Percentiles rank a stretch among this genome's conserved stretches.
Evolutionary conservation across 352 stramenopile genomes (phyloP).

Genomic region (Globisporangium megalacanthum): DNA sequence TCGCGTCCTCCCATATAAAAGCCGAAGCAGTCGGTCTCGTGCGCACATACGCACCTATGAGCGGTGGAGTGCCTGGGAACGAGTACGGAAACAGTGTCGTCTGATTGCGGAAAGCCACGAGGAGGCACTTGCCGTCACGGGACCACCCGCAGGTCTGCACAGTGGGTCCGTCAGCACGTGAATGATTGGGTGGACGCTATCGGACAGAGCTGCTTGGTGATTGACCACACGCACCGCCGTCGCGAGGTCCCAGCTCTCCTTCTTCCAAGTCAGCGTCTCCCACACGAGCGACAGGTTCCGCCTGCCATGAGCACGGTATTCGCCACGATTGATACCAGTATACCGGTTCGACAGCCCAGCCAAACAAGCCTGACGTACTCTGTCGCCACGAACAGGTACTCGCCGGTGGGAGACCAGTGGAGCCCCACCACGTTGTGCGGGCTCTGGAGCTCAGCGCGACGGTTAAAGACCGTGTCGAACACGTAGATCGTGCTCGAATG

Average conservation of each 20-base stretch:
- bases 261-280: constrained; percentile 76
- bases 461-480: constrained; percentile 53
- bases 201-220: neutral
- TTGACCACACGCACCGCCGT: constrained; percentile 29
- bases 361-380: constrained; percentile 29
- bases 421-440: constrained; percentile 38
- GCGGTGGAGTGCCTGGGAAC: constrained; percentile 48
- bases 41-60: constrained; percentile 36
- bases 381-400: constrained; percentile 75
- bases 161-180: constrained; percentile 12
- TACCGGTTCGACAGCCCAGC: too few species aligned
- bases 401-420: constrained; percentile 76
- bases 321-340: too few species aligned
- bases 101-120: constrained; percentile 57
- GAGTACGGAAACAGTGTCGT: constrained; percentile 65
- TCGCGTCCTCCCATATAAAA: neutral
- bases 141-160: constrained; percentile 66
- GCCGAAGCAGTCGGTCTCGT: neutral
- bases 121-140: constrained; percentile 54
- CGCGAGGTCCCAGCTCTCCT: constrained; percentile 71
- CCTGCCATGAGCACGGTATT: constrained; percentile 14
- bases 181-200: neutral
- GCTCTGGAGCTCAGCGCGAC: constrained; percentile 57
- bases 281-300: constrained; percentile 63
- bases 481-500: constrained; percentile 45